phyloP scores from a whole-genome alignment of 2,329 filamentous ascomycete genomes.

The Pseudopithomyces chartarum region DNA sequence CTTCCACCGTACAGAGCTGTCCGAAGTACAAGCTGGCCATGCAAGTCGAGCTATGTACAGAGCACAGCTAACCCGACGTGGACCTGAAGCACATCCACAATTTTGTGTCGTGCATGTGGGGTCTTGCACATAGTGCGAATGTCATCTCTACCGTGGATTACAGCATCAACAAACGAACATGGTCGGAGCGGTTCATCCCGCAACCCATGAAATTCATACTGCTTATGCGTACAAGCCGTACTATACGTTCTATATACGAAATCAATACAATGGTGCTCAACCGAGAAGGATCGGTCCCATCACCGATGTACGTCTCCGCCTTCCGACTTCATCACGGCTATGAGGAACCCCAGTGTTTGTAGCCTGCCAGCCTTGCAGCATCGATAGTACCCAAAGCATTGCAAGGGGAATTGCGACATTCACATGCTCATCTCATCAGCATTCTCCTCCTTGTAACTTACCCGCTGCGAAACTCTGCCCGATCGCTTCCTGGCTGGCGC shows the following conservation, averaged over 20 bases:
- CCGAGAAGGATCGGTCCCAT: neutral
- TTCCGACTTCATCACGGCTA: neutral
- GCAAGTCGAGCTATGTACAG: too few relatives aligned
- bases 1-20: too few relatives aligned
- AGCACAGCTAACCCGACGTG: too few relatives aligned
- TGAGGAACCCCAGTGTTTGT: neutral
- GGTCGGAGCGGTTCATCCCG: too few relatives aligned
- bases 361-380: neutral
- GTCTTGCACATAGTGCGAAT: too few relatives aligned
- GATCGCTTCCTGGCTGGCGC: constrained; percentile 33
- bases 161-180: too few relatives aligned
- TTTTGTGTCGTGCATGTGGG: too few relatives aligned
- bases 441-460: constrained; percentile 45
- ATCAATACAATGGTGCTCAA: neutral
- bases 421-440: constrained; percentile 15
- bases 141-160: too few relatives aligned
- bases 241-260: neutral
- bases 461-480: constrained; percentile 27
- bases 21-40: too few relatives aligned
- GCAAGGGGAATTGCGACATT: neutral
- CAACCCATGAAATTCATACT: too few relatives aligned
- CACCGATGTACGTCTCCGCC: constrained; percentile 4
- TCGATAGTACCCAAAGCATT: neutral
- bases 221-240: too few relatives aligned
- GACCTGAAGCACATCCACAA: too few relatives aligned